Evolutionary conservation across 805 yeast genomes (phyloP).

Genomic region (Clavispora carvajalis): DNA sequence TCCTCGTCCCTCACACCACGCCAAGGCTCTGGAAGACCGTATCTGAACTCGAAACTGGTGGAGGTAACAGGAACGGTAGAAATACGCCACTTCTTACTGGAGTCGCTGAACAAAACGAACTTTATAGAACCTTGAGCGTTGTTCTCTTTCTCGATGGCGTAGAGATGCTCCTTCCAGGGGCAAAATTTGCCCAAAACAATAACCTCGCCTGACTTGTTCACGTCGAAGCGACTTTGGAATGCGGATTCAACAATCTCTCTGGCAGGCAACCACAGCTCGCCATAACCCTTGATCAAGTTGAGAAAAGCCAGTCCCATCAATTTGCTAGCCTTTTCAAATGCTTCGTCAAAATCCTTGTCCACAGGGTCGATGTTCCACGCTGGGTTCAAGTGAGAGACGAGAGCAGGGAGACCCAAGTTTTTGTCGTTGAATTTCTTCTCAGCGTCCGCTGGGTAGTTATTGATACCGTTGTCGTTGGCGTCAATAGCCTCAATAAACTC

Average conservation of each 20-base stretch:
- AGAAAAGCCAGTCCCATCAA: slow-evolving; percentile 81
- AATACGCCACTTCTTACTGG: slow-evolving; percentile 72
- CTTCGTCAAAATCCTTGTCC: slow-evolving; percentile 60
- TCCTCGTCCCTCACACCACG: slow-evolving; percentile 93
- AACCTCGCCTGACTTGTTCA: slow-evolving; percentile 68
- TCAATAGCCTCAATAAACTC: slow-evolving; percentile 89
- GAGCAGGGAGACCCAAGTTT: slow-evolving; percentile 70
- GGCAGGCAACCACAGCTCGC: slow-evolving; percentile 90
- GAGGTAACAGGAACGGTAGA: slow-evolving; percentile 85
- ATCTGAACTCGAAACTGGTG: slow-evolving; percentile 77
- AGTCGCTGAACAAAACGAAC: slow-evolving; percentile 78
- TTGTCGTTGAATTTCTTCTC: slow-evolving; percentile 65
- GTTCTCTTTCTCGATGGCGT: slow-evolving; percentile 59
- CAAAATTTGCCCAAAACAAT: slow-evolving; percentile 70
- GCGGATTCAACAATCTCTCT: slow-evolving; percentile 71
- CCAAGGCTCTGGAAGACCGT: slow-evolving; percentile 85
- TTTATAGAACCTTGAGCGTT: slow-evolving; percentile 51
- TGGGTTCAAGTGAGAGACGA: slow-evolving; percentile 80
- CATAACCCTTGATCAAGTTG: slow-evolving; percentile 61
- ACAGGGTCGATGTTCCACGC: slow-evolving; percentile 69
- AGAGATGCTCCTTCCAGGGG: slow-evolving; percentile 95
- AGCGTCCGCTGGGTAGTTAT: slow-evolving; percentile 53
- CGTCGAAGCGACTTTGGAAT: slow-evolving; percentile 51
- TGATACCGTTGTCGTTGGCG: slow-evolving; percentile 93
- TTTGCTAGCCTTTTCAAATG: slow-evolving; percentile 65